Evolutionary conservation across 2,329 filamentous ascomycete species (phyloP).

Genomic region (Lasiodiplodia theobromae): DNA sequence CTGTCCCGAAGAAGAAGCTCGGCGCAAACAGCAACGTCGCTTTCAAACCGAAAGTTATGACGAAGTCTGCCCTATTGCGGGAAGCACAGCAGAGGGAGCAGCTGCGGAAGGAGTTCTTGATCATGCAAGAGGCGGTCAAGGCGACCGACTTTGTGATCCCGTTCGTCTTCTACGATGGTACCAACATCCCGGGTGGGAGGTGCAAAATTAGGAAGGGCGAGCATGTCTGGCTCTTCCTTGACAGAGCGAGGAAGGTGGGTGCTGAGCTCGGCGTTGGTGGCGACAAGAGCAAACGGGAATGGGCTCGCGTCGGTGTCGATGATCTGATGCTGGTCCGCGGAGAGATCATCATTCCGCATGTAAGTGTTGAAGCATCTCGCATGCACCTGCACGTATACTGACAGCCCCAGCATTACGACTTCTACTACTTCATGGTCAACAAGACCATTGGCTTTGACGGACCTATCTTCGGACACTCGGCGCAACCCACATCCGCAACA

Average conservation of each 20-base stretch:
- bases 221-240: constrained; percentile 89
- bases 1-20: constrained; percentile 60
- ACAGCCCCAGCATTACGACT: constrained; percentile 82
- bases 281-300: constrained; percentile 75
- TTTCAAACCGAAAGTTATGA: constrained; percentile 75
- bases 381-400: background rate
- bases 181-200: constrained; percentile 82
- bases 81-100: constrained; percentile 80
- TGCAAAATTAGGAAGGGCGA: constrained; percentile 94
- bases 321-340: constrained; percentile 93
- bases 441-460: constrained; percentile 77
- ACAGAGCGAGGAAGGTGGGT: constrained; percentile 88
- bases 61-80: constrained; percentile 76
- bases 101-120: constrained; percentile 79
- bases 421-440: constrained; percentile 97
- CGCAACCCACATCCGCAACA: constrained; percentile 55
- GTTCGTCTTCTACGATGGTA: constrained; percentile 97
- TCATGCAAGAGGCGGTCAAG: constrained; percentile 85
- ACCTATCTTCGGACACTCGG: constrained; percentile 78
- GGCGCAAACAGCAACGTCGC: constrained; percentile 67
- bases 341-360: constrained; percentile 91
- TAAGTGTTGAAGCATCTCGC: constrained; percentile 57
- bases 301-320: constrained; percentile 93
- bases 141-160: constrained; percentile 88
- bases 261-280: constrained; percentile 79